Conservation (phyloP, 306 rosid genomes). For the Alnus glutinosa region DNA sequence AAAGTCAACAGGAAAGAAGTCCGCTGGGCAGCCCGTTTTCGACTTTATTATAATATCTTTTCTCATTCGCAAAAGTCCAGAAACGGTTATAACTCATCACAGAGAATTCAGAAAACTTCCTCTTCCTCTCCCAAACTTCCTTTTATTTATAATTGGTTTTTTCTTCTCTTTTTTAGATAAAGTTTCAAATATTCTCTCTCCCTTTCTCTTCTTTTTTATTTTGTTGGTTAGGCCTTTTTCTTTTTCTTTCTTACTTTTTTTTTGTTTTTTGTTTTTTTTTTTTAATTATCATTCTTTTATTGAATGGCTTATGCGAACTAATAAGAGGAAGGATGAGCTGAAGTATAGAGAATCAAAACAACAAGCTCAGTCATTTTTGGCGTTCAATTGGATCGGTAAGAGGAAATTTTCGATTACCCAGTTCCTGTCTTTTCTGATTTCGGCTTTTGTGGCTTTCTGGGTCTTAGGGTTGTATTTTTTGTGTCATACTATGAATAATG, state of each 20-base stretch:
- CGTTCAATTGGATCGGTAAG: slow-evolving; percentile 47
- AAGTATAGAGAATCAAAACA: slow-evolving; percentile 28
- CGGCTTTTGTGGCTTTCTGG: slow-evolving; percentile 23
- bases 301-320: slow-evolving; percentile 30
- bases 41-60: slow-evolving; percentile 3
- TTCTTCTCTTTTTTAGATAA: slow-evolving; percentile 8
- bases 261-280: background rate
- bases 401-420: slow-evolving; percentile 32
- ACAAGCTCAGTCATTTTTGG: slow-evolving; percentile 33
- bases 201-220: slow-evolving; percentile 28
- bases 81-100: slow-evolving; percentile 47
- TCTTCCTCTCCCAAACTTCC: slow-evolving; percentile 25
- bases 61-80: slow-evolving; percentile 34
- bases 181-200: slow-evolving; percentile 31
- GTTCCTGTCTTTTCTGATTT: slow-evolving; percentile 29
- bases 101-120: slow-evolving; percentile 26
- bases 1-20: slow-evolving; percentile 56
- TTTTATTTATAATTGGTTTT: too few relatives aligned
- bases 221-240: background rate
- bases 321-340: slow-evolving; percentile 13
- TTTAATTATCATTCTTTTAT: slow-evolving; percentile 28
- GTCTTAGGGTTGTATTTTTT: slow-evolving; percentile 40
- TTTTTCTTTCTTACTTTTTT: slow-evolving; percentile 7
- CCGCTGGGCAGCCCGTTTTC: slow-evolving; percentile 31
- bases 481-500: background rate